Base-by-base conservation (phyloP, 2,329 filamentous ascomycete species). In the Cercospora citrullina region DNA sequence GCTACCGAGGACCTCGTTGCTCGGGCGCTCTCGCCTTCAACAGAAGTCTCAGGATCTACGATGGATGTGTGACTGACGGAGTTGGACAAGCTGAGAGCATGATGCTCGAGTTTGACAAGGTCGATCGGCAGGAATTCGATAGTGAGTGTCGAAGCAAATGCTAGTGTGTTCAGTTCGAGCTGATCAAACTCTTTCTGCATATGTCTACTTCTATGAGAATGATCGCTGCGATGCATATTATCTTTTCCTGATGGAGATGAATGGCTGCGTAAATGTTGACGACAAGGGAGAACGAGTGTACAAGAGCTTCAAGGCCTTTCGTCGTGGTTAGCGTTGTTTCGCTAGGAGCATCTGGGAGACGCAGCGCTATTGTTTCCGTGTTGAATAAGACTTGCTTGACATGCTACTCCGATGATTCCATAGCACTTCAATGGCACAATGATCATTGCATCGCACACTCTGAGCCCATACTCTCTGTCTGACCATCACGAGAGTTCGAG, bases 71-170 rank as follows among this genome's bases (percentile, higher is more conserved):
- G 55, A 59, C 55, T 8, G 55, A 59, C 6, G 55, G 55, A 6
- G 55, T 59, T 9, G 55, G 55, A 36, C n/a, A 31, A 18, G 55
- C 55, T 36, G 55, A 59, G 55, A 59, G 55, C 18, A 36, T 59
- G 16, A 59, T 36, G 28, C 28, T 59, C 30, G 18, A 36, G 28
- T 59, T 31, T 10, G 31, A 59, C 31, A 21, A 23, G 21, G 21
- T 59, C n/a, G 55, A 59, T 59, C 8, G 31, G 28, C 55, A 18
- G 26, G 30, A 36, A 28, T 10, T 59, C 4, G 55, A 59, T 30
- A 59, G 55, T 59, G 16, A 59, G 55, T 28, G 26, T n/a, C 48
- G 21, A 26, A 55, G 48, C 23, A 28, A 16, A 23, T 16, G 48
- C 48, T 28, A 28, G 23, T 42, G 2, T 42, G 16, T 28, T 28